phyloP scores from a whole-genome alignment of 352 stramenopile genomes.

The Plasmopara muralis region DNA sequence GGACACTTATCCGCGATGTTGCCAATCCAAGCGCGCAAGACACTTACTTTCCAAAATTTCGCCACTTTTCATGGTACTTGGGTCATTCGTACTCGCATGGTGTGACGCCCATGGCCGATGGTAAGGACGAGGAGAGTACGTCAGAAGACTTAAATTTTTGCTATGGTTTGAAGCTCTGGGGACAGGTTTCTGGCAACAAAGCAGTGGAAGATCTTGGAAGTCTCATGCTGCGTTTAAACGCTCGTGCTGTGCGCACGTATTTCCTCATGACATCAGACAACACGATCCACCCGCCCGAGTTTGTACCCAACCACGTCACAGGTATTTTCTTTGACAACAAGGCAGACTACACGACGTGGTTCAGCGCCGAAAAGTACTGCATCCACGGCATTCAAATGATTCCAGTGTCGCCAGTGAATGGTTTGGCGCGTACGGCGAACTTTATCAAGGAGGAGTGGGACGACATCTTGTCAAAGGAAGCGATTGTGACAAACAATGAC shows the following conservation, averaged over 20 bases:
- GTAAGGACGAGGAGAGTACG: constrained; percentile 71
- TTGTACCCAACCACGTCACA: constrained; percentile 70
- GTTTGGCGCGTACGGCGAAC: constrained; percentile 45
- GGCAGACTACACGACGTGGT: constrained; percentile 69
- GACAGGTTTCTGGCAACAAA: constrained; percentile 48
- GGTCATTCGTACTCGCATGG: constrained; percentile 75
- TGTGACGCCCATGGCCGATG: constrained; percentile 54
- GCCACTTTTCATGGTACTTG: constrained; percentile 72
- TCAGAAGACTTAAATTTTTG: constrained; percentile 78
- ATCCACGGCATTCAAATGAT: constrained; percentile 84
- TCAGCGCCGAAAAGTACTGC: constrained; percentile 68
- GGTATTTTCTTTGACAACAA: constrained; percentile 80
- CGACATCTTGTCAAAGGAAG: constrained; percentile 63
- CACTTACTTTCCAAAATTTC: constrained; percentile 61
- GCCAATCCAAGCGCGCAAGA: constrained; percentile 56
- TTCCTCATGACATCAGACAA: constrained; percentile 71
- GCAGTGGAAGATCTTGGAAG: constrained; percentile 61
- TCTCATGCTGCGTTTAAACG: constrained; percentile 69
- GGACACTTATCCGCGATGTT: constrained; percentile 64
- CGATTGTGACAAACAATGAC: constrained; percentile 41
- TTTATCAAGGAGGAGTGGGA: constrained; percentile 77
- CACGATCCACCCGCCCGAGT: constrained; percentile 54
- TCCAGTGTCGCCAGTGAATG: constrained; percentile 65
- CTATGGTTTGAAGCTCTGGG: constrained; percentile 79
- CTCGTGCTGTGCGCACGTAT: constrained; percentile 57